Percentiles rank a stretch among this genome's conserved stretches.
Conservation (phyloP, 495 filamentous ascomycete genomes). For the Tuber borchii region DNA sequence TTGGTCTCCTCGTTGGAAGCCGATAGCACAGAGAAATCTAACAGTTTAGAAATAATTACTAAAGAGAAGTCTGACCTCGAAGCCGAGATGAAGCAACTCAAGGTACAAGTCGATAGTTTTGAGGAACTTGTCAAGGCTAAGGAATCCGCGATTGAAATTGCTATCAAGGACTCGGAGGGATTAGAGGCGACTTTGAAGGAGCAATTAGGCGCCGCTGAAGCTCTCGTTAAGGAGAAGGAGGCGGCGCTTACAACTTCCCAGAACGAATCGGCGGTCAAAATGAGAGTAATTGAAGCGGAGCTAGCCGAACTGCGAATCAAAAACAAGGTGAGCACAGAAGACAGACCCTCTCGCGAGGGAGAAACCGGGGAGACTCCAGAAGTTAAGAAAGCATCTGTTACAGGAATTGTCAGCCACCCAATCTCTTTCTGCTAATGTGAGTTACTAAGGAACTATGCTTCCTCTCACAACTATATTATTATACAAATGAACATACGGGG, state of each 20-base stretch:
- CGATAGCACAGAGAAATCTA: conserved; percentile 3
- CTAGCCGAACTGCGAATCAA: conserved; percentile 58
- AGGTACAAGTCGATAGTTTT: conserved; percentile 19
- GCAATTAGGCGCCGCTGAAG: conserved; percentile 31
- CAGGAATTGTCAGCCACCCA: conserved; percentile 40
- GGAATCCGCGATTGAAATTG: conserved; percentile 26
- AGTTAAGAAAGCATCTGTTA: conserved; percentile 38
- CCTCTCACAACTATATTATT: conserved; percentile 2
- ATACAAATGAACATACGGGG: conserved; percentile 9
- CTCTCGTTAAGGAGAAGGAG: conserved; percentile 27
- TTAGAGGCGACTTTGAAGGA: conserved; percentile 24
- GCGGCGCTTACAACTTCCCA: conserved; percentile 23
- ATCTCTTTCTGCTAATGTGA: conserved; percentile 33
- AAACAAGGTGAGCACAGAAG: conserved; percentile 58
- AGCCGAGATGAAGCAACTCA: conserved; percentile 16
- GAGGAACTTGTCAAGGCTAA: conserved; percentile 24
- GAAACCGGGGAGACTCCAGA: conserved; percentile 20
- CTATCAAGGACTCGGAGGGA: conserved; percentile 17
- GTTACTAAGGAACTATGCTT: conserved; percentile 25
- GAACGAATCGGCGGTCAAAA: conserved; percentile 27
- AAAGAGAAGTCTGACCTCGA: conserved; percentile 28
- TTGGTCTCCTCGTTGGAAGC: conserved; percentile 1
- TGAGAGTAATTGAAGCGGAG: conserved; percentile 45
- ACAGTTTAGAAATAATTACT: neutral
- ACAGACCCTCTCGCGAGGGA: conserved; percentile 31